Evolutionary conservation across 164 flowering plant species (phyloP).

Genomic region (Stephania cephalantha): DNA sequence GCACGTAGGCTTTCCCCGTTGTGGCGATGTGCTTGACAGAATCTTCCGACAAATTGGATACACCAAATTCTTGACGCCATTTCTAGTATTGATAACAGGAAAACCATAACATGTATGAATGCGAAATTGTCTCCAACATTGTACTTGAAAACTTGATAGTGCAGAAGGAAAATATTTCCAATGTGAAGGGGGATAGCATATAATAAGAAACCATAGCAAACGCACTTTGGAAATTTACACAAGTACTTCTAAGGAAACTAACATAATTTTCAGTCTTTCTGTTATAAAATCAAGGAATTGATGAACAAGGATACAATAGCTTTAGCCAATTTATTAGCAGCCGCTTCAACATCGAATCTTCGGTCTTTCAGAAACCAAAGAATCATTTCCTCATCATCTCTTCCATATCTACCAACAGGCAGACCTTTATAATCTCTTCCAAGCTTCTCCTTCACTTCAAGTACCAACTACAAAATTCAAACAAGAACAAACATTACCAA

Average conservation of each 20-base stretch:
- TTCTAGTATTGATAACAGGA: constrained; percentile 36
- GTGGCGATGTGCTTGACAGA: constrained; percentile 41
- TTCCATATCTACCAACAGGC: constrained; percentile 76
- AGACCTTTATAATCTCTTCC: constrained; percentile 48
- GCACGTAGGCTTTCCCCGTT: constrained; percentile 77
- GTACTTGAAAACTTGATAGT: background rate
- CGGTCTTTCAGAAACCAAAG: constrained; percentile 89
- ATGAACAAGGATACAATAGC: constrained; percentile 70
- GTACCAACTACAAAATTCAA: constrained; percentile 49
- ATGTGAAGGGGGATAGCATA: background rate
- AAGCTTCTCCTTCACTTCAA: constrained; percentile 80
- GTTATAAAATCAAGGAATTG: constrained; percentile 7
- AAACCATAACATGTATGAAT: constrained; percentile 3
- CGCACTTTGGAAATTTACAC: background rate
- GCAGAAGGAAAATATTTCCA: background rate
- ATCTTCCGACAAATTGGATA: constrained; percentile 63
- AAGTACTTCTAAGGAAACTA: background rate
- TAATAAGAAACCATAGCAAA: background rate
- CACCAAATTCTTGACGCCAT: constrained; percentile 85
- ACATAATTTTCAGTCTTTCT: background rate
- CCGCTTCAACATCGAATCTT: constrained; percentile 57
- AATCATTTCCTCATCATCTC: constrained; percentile 93
- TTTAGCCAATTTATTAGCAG: constrained; percentile 60
- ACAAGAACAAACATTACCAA: background rate
- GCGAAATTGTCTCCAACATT: background rate